Conservation (phyloP, 2,329 filamentous ascomycete genomes). For the Leptographium procerum region DNA sequence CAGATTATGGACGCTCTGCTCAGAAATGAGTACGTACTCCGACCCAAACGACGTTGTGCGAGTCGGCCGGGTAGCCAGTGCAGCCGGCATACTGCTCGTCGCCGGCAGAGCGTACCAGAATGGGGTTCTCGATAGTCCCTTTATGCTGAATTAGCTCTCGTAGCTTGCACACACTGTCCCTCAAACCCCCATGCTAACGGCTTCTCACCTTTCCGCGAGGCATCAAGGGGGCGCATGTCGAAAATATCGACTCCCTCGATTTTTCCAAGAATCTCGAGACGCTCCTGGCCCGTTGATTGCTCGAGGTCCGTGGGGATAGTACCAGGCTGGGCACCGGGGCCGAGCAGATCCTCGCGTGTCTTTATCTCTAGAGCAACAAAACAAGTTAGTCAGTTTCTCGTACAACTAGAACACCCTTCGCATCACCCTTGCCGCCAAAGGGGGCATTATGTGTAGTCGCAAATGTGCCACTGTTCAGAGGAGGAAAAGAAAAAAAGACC, state of each 20-base stretch:
- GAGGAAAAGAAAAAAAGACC: slow-evolving; percentile 4
- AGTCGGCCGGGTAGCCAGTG: slow-evolving; percentile 88
- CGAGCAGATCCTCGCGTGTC: slow-evolving; percentile 67
- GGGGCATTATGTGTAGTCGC: not conserved
- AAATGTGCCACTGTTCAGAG: too few relatives aligned
- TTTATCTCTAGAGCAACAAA: slow-evolving; percentile 58
- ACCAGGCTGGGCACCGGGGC: slow-evolving; percentile 70
- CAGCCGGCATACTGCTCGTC: slow-evolving; percentile 96
- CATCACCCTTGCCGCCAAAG: not conserved
- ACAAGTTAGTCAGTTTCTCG: slow-evolving; percentile 8
- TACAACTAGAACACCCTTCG: not conserved
- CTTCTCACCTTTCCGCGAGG: slow-evolving; percentile 65
- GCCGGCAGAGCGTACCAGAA: slow-evolving; percentile 80
- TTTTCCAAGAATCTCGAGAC: slow-evolving; percentile 97
- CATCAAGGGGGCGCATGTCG: slow-evolving; percentile 93
- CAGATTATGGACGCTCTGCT: too few relatives aligned
- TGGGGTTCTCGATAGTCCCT: slow-evolving; percentile 85
- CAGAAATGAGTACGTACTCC: slow-evolving; percentile 49
- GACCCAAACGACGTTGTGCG: slow-evolving; percentile 83
- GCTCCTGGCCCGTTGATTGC: slow-evolving; percentile 93
- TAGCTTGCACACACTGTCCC: not conserved
- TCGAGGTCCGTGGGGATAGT: slow-evolving; percentile 88
- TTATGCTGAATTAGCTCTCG: not conserved
- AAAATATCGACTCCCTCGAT: slow-evolving; percentile 98
- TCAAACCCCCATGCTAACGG: slow-evolving; percentile 22